Evolutionary conservation across 805 yeast genomes (phyloP).

Genomic region (Myxozyma neotropica): DNA sequence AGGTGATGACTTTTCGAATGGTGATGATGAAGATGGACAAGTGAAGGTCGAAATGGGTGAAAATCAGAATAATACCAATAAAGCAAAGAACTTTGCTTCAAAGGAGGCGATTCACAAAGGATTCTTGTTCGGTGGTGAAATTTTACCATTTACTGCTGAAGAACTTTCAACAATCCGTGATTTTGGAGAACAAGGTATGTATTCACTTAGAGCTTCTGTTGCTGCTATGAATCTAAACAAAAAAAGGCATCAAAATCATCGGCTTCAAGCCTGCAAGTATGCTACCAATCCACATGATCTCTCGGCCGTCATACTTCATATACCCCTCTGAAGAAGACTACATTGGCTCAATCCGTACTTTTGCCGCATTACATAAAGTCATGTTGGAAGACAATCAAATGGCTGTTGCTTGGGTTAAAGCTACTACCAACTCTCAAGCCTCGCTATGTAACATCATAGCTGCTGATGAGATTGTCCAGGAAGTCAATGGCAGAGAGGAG

Average conservation of each 20-base stretch:
- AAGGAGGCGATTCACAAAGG: constrained; percentile 42
- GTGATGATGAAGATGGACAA: neutral
- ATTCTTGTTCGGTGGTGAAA: constrained; percentile 53
- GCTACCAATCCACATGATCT: constrained; percentile 54
- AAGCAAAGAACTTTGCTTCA: neutral
- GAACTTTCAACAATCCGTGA: constrained; percentile 44
- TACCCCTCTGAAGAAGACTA: constrained; percentile 65
- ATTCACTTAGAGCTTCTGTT: too few relatives aligned
- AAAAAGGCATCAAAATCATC: constrained; percentile 61
- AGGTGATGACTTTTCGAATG: neutral
- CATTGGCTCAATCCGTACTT: constrained; percentile 65
- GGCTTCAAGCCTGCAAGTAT: constrained; percentile 60
- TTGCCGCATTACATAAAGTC: constrained; percentile 66
- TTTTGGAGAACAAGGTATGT: constrained; percentile 37
- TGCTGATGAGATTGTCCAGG: constrained; percentile 41
- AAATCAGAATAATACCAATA: neutral
- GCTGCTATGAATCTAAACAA: neutral
- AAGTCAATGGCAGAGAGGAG: constrained; percentile 18
- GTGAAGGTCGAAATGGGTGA: neutral
- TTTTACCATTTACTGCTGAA: constrained; percentile 46
- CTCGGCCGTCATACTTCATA: constrained; percentile 61
- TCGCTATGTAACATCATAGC: constrained; percentile 62
- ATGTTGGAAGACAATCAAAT: constrained; percentile 55
- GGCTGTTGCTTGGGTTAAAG: constrained; percentile 75
- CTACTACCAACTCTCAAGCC: constrained; percentile 58